These are phyloP conservation scores for Neonectria ditissima DNA, from an alignment of 2,329 filamentous ascomycete genomes.

Conservation along the genomic window DNA sequence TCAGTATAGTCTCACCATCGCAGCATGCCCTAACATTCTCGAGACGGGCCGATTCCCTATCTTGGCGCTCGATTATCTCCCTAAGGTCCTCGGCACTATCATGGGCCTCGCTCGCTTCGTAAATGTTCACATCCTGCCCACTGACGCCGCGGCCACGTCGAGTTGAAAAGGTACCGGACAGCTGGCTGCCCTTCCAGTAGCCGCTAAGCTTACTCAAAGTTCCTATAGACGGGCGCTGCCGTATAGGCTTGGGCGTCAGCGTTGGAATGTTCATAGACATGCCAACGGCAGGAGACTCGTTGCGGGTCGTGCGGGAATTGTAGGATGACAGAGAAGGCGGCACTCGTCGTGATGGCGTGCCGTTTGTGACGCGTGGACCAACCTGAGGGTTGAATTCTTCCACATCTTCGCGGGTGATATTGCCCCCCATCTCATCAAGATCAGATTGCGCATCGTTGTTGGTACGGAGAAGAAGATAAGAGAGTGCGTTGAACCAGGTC, in stretches of 20 bases:
- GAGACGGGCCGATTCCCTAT: conserved; percentile 80
- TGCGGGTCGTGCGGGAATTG: conserved; percentile 78
- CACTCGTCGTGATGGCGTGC: conserved; percentile 64
- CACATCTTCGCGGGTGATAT: conserved; percentile 71
- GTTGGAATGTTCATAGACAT: conserved; percentile 67
- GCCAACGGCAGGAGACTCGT: conserved; percentile 68
- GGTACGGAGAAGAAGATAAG: conserved; percentile 87
- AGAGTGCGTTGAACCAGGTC: conserved; percentile 98
- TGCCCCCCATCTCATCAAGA: conserved; percentile 68
- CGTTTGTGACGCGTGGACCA: conserved; percentile 48
- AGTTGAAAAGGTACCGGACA: conserved; percentile 64
- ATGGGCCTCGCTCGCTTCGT: conserved; percentile 72
- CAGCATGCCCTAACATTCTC: conserved; percentile 98
- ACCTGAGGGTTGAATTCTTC: conserved; percentile 85
- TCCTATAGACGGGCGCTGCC: conserved; percentile 53
- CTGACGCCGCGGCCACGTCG: conserved; percentile 64
- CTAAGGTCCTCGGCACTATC: conserved; percentile 88
- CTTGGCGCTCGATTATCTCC: conserved; percentile 81
- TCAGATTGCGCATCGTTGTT: conserved; percentile 72
- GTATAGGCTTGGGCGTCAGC: conserved; percentile 62
- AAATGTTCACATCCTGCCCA: conserved; percentile 61
- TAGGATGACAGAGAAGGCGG: conserved; percentile 81
- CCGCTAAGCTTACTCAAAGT: conserved; percentile 71
- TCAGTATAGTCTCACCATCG: conserved; percentile 76
- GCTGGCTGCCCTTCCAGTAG: conserved; percentile 65